These are phyloP conservation scores for Carpinus fangiana DNA, from an alignment of 306 rosid species.

Conservation along the genomic window DNA sequence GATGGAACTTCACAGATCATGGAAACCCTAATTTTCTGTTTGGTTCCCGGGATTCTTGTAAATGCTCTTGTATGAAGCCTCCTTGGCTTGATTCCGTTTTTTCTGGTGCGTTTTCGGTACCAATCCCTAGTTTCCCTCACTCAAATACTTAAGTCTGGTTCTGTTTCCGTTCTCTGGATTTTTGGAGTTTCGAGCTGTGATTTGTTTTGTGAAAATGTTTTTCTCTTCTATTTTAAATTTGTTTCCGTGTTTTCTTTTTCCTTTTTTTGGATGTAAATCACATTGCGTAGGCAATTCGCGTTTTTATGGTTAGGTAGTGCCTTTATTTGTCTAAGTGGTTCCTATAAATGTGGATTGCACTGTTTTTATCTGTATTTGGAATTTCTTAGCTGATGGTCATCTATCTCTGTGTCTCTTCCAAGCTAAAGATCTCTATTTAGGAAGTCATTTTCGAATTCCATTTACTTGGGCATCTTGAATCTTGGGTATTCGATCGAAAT, in stretches of 20 bases:
- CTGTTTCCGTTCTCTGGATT: conserved; percentile 4
- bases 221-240: not conserved
- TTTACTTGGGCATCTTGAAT: conserved; percentile 15
- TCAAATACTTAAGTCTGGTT: not conserved
- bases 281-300: conserved; percentile 15
- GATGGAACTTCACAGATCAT: conserved; percentile 41
- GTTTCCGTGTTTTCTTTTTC: not conserved
- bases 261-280: conserved; percentile 28
- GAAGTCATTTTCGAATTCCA: conserved; percentile 28
- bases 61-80: conserved; percentile 49
- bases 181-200: not conserved
- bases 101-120: conserved; percentile 43
- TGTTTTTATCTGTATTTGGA: conserved; percentile 6
- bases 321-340: conserved; percentile 5
- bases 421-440: conserved; percentile 28
- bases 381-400: not conserved
- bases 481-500: conserved; percentile 26
- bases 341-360: conserved; percentile 18
- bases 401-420: not conserved
- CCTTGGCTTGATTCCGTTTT: conserved; percentile 41
- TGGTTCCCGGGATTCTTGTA: conserved; percentile 24
- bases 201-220: not conserved
- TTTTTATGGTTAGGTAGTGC: conserved; percentile 21
- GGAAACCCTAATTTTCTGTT: conserved; percentile 36
- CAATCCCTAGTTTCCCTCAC: conserved; percentile 43